A percentile compares a stretch with the other conserved stretches of the same genome.
Evolutionary conservation across 2,329 filamentous ascomycete genomes (phyloP).

Genomic region (Exserohilum rostratum): DNA sequence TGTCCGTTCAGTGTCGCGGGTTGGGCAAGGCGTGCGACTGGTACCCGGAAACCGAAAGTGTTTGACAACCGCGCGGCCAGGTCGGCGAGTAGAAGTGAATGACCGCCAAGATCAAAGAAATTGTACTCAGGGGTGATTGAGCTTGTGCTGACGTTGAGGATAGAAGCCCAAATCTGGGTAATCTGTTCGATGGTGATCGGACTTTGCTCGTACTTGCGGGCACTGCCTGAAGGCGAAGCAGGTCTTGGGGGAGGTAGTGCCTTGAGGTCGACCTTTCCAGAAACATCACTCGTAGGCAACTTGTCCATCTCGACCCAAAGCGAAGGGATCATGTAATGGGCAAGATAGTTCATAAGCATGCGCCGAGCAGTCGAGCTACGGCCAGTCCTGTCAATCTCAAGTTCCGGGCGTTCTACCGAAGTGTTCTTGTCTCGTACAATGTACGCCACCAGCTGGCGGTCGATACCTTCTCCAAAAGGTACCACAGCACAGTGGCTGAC

Average conservation of each 20-base stretch:
- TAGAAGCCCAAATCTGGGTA: constrained; percentile 73
- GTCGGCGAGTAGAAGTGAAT: constrained; percentile 78
- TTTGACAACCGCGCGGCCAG: constrained; percentile 73
- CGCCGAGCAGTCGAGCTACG: constrained; percentile 73
- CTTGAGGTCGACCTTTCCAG: constrained; percentile 78
- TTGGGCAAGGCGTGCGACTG: constrained; percentile 72
- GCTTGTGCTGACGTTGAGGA: constrained; percentile 67
- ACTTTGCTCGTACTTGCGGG: constrained; percentile 62
- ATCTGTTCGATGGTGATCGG: constrained; percentile 71
- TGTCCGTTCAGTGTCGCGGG: constrained; percentile 75
- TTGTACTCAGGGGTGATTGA: constrained; percentile 72
- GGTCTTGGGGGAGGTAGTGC: constrained; percentile 66
- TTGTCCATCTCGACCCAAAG: constrained; percentile 76
- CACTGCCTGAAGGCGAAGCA: constrained; percentile 55
- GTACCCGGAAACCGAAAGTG: constrained; percentile 74
- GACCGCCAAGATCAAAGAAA: constrained; percentile 82
- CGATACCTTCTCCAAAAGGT: constrained; percentile 76
- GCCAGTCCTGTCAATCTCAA: constrained; percentile 72
- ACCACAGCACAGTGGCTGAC: constrained; percentile 74
- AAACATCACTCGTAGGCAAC: constrained; percentile 77
- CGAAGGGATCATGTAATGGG: constrained; percentile 83
- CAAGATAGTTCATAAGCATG: constrained; percentile 68
- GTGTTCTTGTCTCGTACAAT: constrained; percentile 71
- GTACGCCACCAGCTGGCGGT: constrained; percentile 77
- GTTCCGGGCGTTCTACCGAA: constrained; percentile 61